Evolutionary conservation across 192 early-diverging fungal genomes (phyloP).

Genomic region (Coemansia sp.): DNA sequence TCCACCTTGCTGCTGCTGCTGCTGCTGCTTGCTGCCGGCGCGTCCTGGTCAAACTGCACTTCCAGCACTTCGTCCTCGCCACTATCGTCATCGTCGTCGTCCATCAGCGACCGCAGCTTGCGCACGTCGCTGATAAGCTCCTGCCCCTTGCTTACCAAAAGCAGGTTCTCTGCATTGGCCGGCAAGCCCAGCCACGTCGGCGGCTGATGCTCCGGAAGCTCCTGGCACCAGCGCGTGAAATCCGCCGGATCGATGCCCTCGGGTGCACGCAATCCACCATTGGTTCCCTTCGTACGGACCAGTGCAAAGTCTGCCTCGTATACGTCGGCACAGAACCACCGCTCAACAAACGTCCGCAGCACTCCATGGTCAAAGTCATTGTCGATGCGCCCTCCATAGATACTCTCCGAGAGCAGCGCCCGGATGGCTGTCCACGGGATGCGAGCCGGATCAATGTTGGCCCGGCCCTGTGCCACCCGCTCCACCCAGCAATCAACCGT

Average conservation of each 20-base stretch:
- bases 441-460: conserved; percentile 88
- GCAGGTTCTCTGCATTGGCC: conserved; percentile 85
- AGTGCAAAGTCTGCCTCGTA: conserved; percentile 83
- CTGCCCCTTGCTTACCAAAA: conserved; percentile 78
- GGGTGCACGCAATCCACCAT: conserved; percentile 64
- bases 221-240: conserved; percentile 86
- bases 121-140: conserved; percentile 80
- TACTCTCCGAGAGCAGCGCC: conserved; percentile 77
- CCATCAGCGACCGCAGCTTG: conserved; percentile 73
- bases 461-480: conserved; percentile 67
- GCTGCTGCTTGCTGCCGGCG: background rate
- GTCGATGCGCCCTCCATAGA: conserved; percentile 98
- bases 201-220: conserved; percentile 87
- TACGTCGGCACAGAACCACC: conserved; percentile 72
- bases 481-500: conserved; percentile 95
- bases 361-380: conserved; percentile 84
- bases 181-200: conserved; percentile 97
- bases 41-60: background rate
- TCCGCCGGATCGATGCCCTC: conserved; percentile 83
- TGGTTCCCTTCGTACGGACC: conserved; percentile 49
- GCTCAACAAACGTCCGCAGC: conserved; percentile 80
- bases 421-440: conserved; percentile 97
- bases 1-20: conserved; percentile 52
- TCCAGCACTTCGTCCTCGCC: background rate
- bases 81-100: conserved; percentile 64